Conservation (phyloP, 2,329 filamentous ascomycete species). For the Microsporum ferrugineum region DNA sequence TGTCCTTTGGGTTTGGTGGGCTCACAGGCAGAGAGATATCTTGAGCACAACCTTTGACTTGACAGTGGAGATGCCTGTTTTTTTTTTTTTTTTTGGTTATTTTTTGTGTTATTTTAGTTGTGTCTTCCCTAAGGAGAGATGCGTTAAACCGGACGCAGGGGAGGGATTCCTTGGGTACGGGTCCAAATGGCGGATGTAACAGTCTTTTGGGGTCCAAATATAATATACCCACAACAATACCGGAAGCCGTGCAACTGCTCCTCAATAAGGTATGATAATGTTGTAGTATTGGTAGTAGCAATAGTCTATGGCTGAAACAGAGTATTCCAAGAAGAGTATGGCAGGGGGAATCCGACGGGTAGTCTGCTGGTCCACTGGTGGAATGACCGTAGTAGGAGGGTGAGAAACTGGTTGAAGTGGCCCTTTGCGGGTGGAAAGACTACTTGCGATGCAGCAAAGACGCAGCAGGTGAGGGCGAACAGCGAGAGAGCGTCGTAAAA, state of each 20-base stretch:
- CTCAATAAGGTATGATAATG: slow-evolving; percentile 1
- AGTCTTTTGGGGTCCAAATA: slow-evolving; percentile 2
- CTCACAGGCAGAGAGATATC: not conserved
- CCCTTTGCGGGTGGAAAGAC: not conserved
- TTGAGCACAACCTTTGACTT: not conserved
- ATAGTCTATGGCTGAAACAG: slow-evolving; percentile 1
- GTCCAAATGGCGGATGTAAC: slow-evolving; percentile 3
- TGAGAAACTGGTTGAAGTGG: not conserved
- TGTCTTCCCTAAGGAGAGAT: not conserved
- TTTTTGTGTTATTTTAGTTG: not conserved
- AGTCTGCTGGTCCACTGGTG: not conserved
- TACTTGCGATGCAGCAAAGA: not conserved
- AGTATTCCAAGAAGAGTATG: not conserved
- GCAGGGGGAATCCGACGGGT: not conserved
- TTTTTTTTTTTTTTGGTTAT: not conserved
- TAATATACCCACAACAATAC: slow-evolving; percentile 4
- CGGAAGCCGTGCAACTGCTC: slow-evolving; percentile 4
- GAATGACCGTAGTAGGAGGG: not conserved
- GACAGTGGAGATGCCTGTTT: not conserved
- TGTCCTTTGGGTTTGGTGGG: not conserved
- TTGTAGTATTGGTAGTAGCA: not conserved
- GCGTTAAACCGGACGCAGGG: not conserved
- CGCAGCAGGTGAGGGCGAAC: not conserved
- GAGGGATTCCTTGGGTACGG: not conserved
- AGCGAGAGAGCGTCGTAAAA: not conserved